These are phyloP conservation scores for Oenanthe sinensis DNA, from an alignment of 129 eudicot species.

Conservation along the genomic window DNA sequence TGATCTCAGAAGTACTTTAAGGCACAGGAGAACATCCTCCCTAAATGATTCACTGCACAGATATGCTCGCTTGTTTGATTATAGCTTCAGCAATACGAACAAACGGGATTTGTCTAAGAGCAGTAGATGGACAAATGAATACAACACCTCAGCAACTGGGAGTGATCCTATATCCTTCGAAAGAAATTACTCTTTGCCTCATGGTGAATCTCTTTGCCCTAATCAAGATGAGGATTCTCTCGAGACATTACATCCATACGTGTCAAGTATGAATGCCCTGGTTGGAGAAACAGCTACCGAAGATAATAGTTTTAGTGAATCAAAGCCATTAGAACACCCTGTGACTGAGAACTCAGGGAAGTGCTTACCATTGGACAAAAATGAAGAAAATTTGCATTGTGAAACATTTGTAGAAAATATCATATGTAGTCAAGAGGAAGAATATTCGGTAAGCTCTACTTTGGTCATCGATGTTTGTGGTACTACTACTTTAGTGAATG, in stretches of 20 bases:
- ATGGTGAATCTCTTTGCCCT: slow-evolving; percentile 20
- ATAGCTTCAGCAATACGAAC: slow-evolving; percentile 26
- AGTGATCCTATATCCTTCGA: slow-evolving; percentile 21
- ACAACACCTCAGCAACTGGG: slow-evolving; percentile 20
- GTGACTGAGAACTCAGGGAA: slow-evolving; percentile 8
- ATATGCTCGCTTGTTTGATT: slow-evolving; percentile 38
- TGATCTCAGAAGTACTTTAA: slow-evolving; percentile 11
- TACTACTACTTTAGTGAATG: background rate
- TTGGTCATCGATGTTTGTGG: slow-evolving; percentile 1
- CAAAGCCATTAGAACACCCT: slow-evolving; percentile 3
- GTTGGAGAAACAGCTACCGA: background rate
- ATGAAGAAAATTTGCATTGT: slow-evolving; percentile 15
- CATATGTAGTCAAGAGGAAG: slow-evolving; percentile 12
- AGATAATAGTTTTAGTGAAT: slow-evolving; percentile 16
- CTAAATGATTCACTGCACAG: slow-evolving; percentile 42
- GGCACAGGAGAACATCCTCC: slow-evolving; percentile 39
- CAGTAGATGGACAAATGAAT: slow-evolving; percentile 35
- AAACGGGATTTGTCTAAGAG: slow-evolving; percentile 43
- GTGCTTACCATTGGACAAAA: slow-evolving; percentile 6
- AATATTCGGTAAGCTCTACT: slow-evolving; percentile 7
- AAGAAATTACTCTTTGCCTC: slow-evolving; percentile 34
- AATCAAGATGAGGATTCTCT: slow-evolving; percentile 19
- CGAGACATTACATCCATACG: slow-evolving; percentile 5
- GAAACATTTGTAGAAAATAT: slow-evolving; percentile 12
- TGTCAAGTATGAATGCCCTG: background rate